These are phyloP conservation scores for Maudiozyma humilis DNA, from an alignment of 1,139 yeast species.

Conservation along the genomic window DNA sequence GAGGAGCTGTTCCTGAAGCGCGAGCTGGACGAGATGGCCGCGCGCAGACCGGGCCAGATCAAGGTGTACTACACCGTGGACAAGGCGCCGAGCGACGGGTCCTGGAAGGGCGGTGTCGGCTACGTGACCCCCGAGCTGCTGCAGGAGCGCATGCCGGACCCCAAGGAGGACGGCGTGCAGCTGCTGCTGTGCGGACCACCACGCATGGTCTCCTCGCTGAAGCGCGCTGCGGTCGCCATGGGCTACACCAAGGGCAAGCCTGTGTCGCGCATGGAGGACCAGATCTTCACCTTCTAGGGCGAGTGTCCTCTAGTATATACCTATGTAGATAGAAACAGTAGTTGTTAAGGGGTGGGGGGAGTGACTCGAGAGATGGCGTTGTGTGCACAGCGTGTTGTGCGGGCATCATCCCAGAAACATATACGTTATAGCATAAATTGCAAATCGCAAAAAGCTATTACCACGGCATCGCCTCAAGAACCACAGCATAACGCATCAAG, in stretches of 20 bases:
- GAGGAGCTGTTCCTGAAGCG: constrained; percentile 73
- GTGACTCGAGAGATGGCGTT: not conserved
- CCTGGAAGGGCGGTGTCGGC: constrained; percentile 78
- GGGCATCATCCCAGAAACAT: no score
- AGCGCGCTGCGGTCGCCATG: constrained; percentile 68
- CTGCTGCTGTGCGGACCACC: constrained; percentile 94
- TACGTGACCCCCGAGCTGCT: constrained; percentile 74
- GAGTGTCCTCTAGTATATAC: constrained; percentile 5
- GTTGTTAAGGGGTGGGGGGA: not conserved
- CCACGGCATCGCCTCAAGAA: no score
- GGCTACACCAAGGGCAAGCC: constrained; percentile 88
- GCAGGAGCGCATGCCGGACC: constrained; percentile 59
- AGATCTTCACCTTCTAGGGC: constrained; percentile 69
- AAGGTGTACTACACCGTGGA: constrained; percentile 70
- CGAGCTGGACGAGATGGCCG: constrained; percentile 67
- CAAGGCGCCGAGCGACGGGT: constrained; percentile 40
- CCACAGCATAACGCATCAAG: no score
- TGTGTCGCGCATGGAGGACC: constrained; percentile 86
- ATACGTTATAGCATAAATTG: no score
- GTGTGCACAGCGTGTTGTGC: not conserved
- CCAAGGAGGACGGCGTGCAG: constrained; percentile 48
- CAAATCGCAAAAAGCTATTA: no score
- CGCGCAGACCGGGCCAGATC: constrained; percentile 60
- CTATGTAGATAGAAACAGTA: not conserved
- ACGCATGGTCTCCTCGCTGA: constrained; percentile 69